Percentiles rank a stretch among this genome's conserved stretches.
Evolutionary conservation across 164 flowering plant genomes (phyloP).

Genomic region (Stephania cephalantha): DNA sequence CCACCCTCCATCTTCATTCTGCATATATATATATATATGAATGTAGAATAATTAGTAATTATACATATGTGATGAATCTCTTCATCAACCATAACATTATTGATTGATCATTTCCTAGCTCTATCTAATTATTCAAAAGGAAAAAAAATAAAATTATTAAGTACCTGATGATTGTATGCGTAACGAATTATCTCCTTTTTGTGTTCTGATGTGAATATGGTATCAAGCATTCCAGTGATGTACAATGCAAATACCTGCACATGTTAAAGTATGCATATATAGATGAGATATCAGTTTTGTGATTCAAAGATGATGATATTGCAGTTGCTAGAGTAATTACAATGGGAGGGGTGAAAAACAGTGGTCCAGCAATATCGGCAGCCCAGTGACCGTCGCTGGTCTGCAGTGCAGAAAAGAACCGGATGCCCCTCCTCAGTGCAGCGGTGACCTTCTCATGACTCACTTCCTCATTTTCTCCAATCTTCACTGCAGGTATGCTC

Average conservation of each 20-base stretch:
- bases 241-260: constrained; percentile 46
- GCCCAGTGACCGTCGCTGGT: constrained; percentile 70
- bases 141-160: no score
- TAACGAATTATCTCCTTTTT: constrained; percentile 48
- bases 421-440: constrained; percentile 35
- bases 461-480: constrained; percentile 23
- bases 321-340: constrained; percentile 18
- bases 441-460: constrained; percentile 28
- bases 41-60: no score
- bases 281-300: no score
- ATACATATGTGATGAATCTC: no score
- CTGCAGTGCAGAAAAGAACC: constrained; percentile 41
- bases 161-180: constrained; percentile 63
- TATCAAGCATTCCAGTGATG: constrained; percentile 41
- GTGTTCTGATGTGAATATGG: constrained; percentile 36
- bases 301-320: no score
- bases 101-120: no score
- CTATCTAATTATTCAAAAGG: no score
- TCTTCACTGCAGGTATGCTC: constrained; percentile 23
- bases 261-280: background rate
- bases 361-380: constrained; percentile 48
- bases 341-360: constrained; percentile 49
- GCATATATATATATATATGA: no score
- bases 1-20: constrained; percentile 6
- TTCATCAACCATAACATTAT: no score